Evolutionary conservation across 2,329 filamentous ascomycete species (phyloP), one percentile per base, ranked within the genome.

Genomic region (Fusarium caatingaense): DNA sequence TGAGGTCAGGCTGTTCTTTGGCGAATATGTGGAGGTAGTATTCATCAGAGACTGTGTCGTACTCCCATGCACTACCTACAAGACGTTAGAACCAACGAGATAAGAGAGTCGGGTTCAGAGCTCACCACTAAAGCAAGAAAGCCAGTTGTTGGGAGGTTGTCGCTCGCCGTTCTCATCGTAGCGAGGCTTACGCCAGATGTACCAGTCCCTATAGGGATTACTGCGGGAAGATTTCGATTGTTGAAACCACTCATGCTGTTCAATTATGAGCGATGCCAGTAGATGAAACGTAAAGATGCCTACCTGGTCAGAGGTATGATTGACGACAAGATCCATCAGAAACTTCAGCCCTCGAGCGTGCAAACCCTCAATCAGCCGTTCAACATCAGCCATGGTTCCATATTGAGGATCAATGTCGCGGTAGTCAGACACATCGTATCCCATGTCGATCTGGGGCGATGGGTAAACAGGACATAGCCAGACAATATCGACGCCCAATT

Each of bases 281-380:
- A 37, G 18, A n/a, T 37, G 10, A 10, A 20, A 10, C n/a, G 21
- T 13, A 16, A 9, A 9, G 4, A 5, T 13, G 20, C 34, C 3
- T 57, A 71, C 68, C 48, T 74, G 40, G 16, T 72, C 61, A n/a
- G 88, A 91, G 0, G 91, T 93, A 75, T 94, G 92, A 68, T 94
- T 94, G 58, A 94, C 85, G 0, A 94, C 92, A 2, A 94, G 82
- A 74, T 94, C 92, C 69, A 93, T 85, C 44, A 94, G 87, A 9
- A 94, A 78, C 70, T 87, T 88, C 86, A 94, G 91, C 1, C 85
- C 88, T 8, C 89, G 83, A 8, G 83, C 77, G 64, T 91, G 88
- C 40, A 87, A 83, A 18, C 85, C 86, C 15, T 84, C 76, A 42
- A 92, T 89, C 27, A 93, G 76, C 0, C 79, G 77, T 51, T 92